Evolutionary conservation across 306 rosid species (phyloP), one percentile per base, ranked within the genome.

Genomic region (Cercis canadensis): DNA sequence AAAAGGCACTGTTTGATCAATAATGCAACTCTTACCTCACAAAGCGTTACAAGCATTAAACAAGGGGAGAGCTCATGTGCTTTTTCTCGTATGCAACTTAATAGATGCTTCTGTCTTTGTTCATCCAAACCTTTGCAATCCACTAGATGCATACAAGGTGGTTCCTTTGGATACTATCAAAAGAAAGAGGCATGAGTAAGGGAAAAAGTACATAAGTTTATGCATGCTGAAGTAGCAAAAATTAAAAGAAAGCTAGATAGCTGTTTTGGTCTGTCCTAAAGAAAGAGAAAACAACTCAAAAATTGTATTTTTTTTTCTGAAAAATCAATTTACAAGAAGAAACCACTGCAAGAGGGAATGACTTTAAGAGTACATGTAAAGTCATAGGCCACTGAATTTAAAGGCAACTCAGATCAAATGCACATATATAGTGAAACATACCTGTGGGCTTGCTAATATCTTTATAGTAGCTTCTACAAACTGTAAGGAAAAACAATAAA

Each of bases 51-150:
- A 73, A 92, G 92, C 92, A 92, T 92, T 41, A 74, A 85, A 63
- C 82, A 82, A 65, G 86, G 84, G 9, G 83, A 80, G 63, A 92
- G 88, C 72, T 85, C 86, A 2, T 21, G 1, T 18, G 89, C 91
- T 80, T 80, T 92, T 73, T 61, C 81, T 75, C 41, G 72, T 60
- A 92, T 77, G 57, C 36, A 75, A 72, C 71, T 55, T 29, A 71
- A 24, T 33, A 92, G 57, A 59, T 80, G 65, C 21, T 80, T 85
- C 65, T 85, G 75, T 72, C 97, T 88, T 31, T 74, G 75, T 53
- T 76, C 85, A 75, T 88, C 91, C 50, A 88, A 78, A 80, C 96
- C 96, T 80, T 87, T 92, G 39, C 86, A 78, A 64, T 85, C 96
- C 66, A 87, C 62, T 43, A 88, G 75, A 72, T 71, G 58, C 67